phyloP scores from a whole-genome alignment of 768 basidiomycete species.

The Rossbeevera mucosa region DNA sequence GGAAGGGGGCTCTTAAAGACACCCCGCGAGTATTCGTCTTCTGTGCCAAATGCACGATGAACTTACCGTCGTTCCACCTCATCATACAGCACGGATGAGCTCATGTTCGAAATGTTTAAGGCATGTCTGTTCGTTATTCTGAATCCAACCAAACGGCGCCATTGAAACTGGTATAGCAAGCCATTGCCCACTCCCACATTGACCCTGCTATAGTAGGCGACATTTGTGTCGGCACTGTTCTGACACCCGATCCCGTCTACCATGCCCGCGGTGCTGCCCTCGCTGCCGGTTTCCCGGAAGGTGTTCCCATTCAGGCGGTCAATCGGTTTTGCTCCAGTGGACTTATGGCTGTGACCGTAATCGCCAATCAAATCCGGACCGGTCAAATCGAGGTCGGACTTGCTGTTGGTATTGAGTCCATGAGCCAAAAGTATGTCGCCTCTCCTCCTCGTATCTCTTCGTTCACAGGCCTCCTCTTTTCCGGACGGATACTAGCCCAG shows the following conservation, averaged over 20 bases:
- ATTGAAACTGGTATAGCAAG: conserved; percentile 42
- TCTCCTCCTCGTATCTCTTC: too few relatives aligned
- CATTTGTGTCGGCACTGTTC: conserved; percentile 75
- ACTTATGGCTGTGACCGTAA: conserved; percentile 76
- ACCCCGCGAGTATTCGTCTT: conserved; percentile 41
- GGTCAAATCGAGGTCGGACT: conserved; percentile 82
- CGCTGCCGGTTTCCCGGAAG: conserved; percentile 78
- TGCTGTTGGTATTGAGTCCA: conserved; percentile 81
- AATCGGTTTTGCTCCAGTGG: conserved; percentile 84
- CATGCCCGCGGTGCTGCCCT: conserved; percentile 70
- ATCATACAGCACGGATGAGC: conserved; percentile 60
- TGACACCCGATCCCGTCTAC: conserved; percentile 61
- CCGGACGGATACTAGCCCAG: conserved; percentile 42
- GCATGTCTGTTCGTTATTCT: conserved; percentile 28
- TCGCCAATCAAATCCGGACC: conserved; percentile 69
- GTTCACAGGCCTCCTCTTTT: neutral
- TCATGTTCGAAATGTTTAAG: conserved; percentile 79
- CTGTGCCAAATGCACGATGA: neutral
- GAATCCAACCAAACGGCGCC: neutral
- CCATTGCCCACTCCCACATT: conserved; percentile 52
- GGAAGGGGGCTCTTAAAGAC: conserved; percentile 72
- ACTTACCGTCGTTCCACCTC: conserved; percentile 11
- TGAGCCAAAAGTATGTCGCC: conserved; percentile 64
- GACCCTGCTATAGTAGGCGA: conserved; percentile 67
- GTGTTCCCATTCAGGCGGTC: conserved; percentile 65